Percentiles rank a stretch among this genome's conserved stretches.
phyloP scores from a whole-genome alignment of 345 rosid genomes.

The Bruguiera parviflora region DNA sequence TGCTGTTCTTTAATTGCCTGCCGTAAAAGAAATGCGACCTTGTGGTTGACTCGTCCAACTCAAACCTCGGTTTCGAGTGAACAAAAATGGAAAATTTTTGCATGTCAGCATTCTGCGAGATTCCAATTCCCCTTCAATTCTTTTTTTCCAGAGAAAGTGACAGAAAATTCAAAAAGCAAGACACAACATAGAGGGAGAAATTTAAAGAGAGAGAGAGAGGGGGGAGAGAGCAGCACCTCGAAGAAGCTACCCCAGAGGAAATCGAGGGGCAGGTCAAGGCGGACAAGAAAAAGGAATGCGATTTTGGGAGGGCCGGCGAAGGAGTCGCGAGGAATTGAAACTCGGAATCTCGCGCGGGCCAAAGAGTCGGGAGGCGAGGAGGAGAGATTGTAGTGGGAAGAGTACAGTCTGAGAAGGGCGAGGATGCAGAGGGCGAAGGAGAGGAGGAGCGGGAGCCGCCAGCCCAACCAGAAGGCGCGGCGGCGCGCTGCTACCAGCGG shows the following conservation, averaged over 20 bases:
- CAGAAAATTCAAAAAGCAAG: neutral
- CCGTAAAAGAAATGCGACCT: conserved; percentile 66
- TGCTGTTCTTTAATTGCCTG: conserved; percentile 66
- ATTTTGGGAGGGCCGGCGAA: conserved; percentile 30
- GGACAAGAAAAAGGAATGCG: conserved; percentile 36
- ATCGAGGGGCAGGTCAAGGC: conserved; percentile 32
- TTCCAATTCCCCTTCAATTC: neutral
- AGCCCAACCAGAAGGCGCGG: conserved; percentile 49
- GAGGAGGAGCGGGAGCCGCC: conserved; percentile 58
- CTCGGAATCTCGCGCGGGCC: conserved; percentile 36
- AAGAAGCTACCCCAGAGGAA: conserved; percentile 36
- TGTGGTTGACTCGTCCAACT: conserved; percentile 64
- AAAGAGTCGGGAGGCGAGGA: conserved; percentile 14
- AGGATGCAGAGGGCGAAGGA: conserved; percentile 48
- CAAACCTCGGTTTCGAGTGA: conserved; percentile 78
- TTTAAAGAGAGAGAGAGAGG: conserved; percentile 20
- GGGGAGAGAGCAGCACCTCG: conserved; percentile 28
- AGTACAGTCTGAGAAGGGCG: conserved; percentile 49
- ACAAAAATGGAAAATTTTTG: conserved; percentile 60
- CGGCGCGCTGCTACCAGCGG: conserved; percentile 23
- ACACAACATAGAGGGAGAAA: neutral
- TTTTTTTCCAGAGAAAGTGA: neutral
- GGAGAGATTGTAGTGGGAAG: conserved; percentile 21
- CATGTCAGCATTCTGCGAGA: conserved; percentile 52
- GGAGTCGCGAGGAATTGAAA: conserved; percentile 24